phyloP scores from a whole-genome alignment of 2,329 filamentous ascomycete genomes.

The Exophiala lecanii-corni region DNA sequence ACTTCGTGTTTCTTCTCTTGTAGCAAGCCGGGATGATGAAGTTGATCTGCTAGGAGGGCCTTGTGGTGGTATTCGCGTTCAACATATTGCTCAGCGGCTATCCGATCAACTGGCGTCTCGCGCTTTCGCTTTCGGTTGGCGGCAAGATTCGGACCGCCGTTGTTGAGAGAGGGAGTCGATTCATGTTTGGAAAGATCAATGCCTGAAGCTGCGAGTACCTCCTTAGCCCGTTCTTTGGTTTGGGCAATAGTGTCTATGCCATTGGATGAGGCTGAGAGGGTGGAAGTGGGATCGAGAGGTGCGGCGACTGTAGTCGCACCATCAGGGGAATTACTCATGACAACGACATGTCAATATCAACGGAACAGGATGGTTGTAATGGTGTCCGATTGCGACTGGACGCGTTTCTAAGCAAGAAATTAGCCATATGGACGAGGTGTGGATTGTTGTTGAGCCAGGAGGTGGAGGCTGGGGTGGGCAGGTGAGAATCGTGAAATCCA shows the following conservation, averaged over 20 bases:
- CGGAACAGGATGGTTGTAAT: background rate
- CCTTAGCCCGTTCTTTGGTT: slow-evolving; percentile 58
- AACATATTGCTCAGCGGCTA: slow-evolving; percentile 60
- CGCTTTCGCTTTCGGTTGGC: slow-evolving; percentile 42
- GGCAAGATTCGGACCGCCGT: slow-evolving; percentile 27
- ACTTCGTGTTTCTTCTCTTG: slow-evolving; percentile 62
- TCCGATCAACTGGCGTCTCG: slow-evolving; percentile 41
- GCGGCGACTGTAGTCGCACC: slow-evolving; percentile 20
- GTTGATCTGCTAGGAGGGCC: slow-evolving; percentile 48
- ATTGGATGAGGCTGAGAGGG: slow-evolving; percentile 8
- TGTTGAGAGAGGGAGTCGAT: slow-evolving; percentile 30
- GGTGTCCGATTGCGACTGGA: slow-evolving; percentile 6
- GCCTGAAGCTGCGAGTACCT: slow-evolving; percentile 52
- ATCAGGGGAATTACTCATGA: slow-evolving; percentile 19
- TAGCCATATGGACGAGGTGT: slow-evolving; percentile 13
- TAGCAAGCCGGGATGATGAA: slow-evolving; percentile 54
- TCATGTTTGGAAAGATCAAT: slow-evolving; percentile 31
- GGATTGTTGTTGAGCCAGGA: slow-evolving; percentile 4
- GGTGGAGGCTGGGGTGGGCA: slow-evolving; percentile 3
- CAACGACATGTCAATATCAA: slow-evolving; percentile 18
- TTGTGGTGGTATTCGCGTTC: slow-evolving; percentile 59
- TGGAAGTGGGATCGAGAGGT: slow-evolving; percentile 11
- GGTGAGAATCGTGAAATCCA: background rate
- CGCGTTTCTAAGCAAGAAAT: slow-evolving; percentile 18
- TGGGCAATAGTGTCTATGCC: slow-evolving; percentile 47